Evolutionary conservation across 1,139 yeast species (phyloP).

Genomic region (Kurtzmaniella natalensis): DNA sequence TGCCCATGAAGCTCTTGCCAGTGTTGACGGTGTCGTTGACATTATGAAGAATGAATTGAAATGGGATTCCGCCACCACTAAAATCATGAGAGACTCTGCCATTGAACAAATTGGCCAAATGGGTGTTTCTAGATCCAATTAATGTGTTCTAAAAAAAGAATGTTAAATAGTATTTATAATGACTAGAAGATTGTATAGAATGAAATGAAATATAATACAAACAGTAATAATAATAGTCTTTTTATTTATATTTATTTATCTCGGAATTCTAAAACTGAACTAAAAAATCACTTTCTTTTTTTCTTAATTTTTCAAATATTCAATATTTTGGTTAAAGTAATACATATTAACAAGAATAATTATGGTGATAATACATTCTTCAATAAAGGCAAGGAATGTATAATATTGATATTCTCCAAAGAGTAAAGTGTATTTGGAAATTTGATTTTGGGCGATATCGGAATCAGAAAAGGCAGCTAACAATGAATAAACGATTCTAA

Average conservation of each 20-base stretch:
- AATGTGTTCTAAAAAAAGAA: not conserved
- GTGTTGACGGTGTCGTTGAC: constrained; percentile 82
- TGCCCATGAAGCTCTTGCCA: constrained; percentile 76
- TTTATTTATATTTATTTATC: too few species aligned
- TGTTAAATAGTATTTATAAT: constrained; percentile 1
- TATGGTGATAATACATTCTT: constrained; percentile 8
- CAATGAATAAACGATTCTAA: constrained; percentile 15
- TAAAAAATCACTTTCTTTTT: too few species aligned
- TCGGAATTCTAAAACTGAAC: too few species aligned
- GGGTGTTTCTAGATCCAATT: constrained; percentile 35
- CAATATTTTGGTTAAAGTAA: constrained; percentile 4
- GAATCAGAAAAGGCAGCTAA: constrained; percentile 14
- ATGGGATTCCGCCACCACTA: constrained; percentile 65
- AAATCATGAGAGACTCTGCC: constrained; percentile 51
- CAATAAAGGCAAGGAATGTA: constrained; percentile 14
- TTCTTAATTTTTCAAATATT: not conserved
- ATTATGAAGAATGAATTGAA: constrained; percentile 75
- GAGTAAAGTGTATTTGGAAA: constrained; percentile 14
- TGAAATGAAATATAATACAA: too few species aligned
- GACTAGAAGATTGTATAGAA: not conserved
- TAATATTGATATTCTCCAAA: constrained; percentile 19
- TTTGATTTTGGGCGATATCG: constrained; percentile 8
- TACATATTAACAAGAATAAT: constrained; percentile 2
- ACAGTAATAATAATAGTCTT: too few species aligned
- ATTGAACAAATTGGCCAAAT: constrained; percentile 57